These are phyloP conservation scores for Metarhizium rileyi DNA, from an alignment of 2,329 filamentous ascomycete genomes.

Conservation along the genomic window DNA sequence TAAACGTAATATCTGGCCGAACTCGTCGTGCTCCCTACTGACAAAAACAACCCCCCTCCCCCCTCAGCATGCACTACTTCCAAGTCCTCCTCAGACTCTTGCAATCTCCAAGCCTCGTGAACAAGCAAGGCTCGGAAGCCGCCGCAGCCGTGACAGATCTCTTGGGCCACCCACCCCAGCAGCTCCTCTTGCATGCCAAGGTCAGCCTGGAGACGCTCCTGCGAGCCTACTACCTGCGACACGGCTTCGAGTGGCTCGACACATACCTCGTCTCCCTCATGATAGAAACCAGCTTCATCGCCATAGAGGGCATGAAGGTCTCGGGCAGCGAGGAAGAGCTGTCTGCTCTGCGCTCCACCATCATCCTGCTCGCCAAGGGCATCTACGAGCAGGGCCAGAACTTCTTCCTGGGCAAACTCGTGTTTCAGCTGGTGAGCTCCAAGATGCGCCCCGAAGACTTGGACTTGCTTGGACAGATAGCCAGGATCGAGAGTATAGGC, in stretches of 20 bases:
- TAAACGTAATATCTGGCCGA: too few relatives aligned
- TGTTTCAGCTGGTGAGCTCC: not conserved
- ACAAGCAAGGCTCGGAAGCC: not conserved
- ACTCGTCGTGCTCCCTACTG: too few relatives aligned
- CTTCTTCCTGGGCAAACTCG: not conserved
- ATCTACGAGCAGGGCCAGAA: not conserved
- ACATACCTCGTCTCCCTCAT: not conserved
- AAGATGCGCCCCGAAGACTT: not conserved
- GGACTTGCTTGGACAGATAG: not conserved
- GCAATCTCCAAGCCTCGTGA: not conserved
- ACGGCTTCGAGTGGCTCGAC: slow-evolving; percentile 1
- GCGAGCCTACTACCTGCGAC: slow-evolving; percentile 1
- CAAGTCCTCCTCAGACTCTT: not conserved
- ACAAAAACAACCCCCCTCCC: too few relatives aligned
- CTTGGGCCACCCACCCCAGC: not conserved
- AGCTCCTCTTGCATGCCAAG: not conserved
- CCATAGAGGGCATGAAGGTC: not conserved
- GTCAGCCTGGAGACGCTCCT: not conserved
- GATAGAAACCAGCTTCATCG: not conserved
- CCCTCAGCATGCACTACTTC: slow-evolving; percentile 3
- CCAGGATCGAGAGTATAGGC: not conserved
- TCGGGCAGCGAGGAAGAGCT: not conserved
- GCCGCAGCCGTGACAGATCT: not conserved
- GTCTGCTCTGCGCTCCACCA: not conserved
- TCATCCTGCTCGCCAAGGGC: not conserved